phyloP scores from a whole-genome alignment of 2,329 filamentous ascomycete genomes.

The Trichoderma sp. region DNA sequence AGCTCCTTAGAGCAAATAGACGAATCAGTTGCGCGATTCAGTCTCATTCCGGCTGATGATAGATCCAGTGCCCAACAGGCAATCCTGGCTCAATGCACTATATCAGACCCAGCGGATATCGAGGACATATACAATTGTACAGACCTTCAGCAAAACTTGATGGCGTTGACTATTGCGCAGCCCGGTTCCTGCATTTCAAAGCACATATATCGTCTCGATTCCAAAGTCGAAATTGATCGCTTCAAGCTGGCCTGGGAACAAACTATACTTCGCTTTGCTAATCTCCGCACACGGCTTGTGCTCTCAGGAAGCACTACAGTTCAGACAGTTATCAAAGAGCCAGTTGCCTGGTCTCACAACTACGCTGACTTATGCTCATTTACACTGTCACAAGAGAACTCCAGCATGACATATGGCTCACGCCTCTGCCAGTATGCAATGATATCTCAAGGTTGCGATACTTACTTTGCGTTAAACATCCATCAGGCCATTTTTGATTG shows the following conservation, averaged over 20 bases:
- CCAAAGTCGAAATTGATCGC: background rate
- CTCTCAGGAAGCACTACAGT: background rate
- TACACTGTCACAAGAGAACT: background rate
- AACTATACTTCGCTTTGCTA: background rate
- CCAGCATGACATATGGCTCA: slow-evolving; percentile 16
- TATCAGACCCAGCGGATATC: background rate
- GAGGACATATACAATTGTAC: slow-evolving; percentile 20
- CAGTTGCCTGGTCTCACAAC: background rate
- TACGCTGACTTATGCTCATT: background rate
- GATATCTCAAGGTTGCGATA: background rate
- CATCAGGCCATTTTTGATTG: slow-evolving; percentile 22
- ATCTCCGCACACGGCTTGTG: slow-evolving; percentile 27
- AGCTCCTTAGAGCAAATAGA: background rate
- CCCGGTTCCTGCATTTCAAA: slow-evolving; percentile 21
- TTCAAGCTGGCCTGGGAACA: slow-evolving; percentile 35
- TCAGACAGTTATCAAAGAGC: slow-evolving; percentile 1
- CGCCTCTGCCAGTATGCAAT: slow-evolving; percentile 10
- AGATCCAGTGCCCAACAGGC: background rate
- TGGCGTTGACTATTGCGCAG: slow-evolving; percentile 18
- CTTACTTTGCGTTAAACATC: slow-evolving; percentile 6
- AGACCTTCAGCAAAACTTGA: slow-evolving; percentile 6
- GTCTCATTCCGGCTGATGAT: background rate
- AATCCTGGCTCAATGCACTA: background rate
- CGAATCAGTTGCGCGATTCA: background rate
- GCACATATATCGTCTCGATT: background rate